Percentiles rank a stretch among this genome's conserved stretches.
Conservation (phyloP, 129 eudicot species). For the Artemisia annua region DNA sequence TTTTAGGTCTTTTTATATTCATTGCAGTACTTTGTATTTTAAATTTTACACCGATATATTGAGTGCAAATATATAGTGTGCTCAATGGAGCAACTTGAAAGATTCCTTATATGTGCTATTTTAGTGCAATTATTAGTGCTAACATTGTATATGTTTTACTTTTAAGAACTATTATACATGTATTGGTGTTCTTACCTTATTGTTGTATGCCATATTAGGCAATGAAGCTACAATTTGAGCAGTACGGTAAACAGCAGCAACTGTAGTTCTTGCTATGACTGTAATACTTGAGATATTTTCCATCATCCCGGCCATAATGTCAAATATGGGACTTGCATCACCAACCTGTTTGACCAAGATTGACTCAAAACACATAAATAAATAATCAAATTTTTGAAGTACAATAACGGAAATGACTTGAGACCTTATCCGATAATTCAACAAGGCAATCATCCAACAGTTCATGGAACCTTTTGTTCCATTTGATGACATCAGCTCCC, state of each 20-base stretch:
- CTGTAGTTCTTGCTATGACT: conserved; percentile 70
- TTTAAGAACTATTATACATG: not conserved
- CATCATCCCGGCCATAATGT: conserved; percentile 89
- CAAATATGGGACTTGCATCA: conserved; percentile 87
- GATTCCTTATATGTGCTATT: too few species aligned
- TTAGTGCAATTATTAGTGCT: not conserved
- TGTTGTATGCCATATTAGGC: conserved; percentile 73
- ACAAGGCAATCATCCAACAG: conserved; percentile 81
- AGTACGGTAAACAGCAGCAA: conserved; percentile 82
- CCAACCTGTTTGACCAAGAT: conserved; percentile 72
- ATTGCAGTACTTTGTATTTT: too few species aligned
- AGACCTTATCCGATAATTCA: conserved; percentile 74
- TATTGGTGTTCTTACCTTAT: conserved; percentile 59
- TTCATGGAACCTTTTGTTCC: conserved; percentile 72
- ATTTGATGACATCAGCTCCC: conserved; percentile 54
- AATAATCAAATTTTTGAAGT: not conserved
- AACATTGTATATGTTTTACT: not conserved
- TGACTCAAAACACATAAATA: conserved; percentile 9
- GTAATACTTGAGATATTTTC: conserved; percentile 73
- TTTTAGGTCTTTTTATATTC: too few species aligned
- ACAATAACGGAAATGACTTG: conserved; percentile 19
- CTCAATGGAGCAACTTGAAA: too few species aligned
- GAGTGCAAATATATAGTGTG: too few species aligned
- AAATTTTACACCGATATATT: too few species aligned
- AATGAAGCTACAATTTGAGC: conserved; percentile 89